Evolutionary conservation across 176 grass and related monocot species (phyloP).

Genomic region (Secale cereale): DNA sequence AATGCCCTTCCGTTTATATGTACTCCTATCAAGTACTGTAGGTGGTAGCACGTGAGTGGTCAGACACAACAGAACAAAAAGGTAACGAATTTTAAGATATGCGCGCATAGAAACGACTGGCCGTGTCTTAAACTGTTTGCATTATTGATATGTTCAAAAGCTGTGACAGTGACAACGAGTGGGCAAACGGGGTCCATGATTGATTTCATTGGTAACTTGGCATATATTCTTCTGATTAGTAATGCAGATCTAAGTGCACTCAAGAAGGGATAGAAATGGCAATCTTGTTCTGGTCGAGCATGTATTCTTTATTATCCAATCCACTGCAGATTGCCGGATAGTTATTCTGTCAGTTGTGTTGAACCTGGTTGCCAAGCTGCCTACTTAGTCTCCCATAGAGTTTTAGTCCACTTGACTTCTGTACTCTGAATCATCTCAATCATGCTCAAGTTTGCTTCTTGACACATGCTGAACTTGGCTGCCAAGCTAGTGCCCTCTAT

Average conservation of each 20-base stretch:
- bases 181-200: no score
- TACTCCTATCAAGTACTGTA: not conserved
- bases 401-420: not conserved
- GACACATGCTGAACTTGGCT: constrained; percentile 12
- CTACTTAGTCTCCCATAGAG: not conserved
- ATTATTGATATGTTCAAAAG: not conserved
- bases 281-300: no score
- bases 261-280: no score
- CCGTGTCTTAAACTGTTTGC: not conserved
- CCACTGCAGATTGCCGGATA: not conserved
- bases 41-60: not conserved
- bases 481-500: constrained; percentile 15
- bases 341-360: not conserved
- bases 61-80: not conserved
- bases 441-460: not conserved
- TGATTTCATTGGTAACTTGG: no score
- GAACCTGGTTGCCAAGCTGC: constrained; percentile 9
- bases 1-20: not conserved
- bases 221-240: no score
- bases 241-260: no score
- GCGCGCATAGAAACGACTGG: not conserved
- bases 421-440: not conserved
- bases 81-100: not conserved
- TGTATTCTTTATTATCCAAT: no score
- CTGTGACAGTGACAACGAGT: not conserved